Percentiles rank a stretch among this genome's conserved stretches.
Evolutionary conservation across 2,329 filamentous ascomycete species (phyloP).

Genomic region (Metarhizium anisopliae): DNA sequence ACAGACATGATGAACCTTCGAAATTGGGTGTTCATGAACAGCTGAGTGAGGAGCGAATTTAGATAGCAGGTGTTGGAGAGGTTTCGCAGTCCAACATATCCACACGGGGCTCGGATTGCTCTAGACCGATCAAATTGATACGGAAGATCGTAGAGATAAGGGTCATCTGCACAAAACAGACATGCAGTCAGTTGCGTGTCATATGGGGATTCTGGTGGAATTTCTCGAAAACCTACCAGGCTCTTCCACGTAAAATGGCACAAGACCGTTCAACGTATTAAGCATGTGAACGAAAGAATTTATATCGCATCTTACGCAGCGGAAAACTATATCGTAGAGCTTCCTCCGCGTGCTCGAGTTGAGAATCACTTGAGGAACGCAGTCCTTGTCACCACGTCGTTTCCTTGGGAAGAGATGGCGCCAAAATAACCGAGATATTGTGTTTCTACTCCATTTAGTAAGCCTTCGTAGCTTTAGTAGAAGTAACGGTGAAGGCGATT

Average conservation of each 20-base stretch:
- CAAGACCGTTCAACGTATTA: constrained; percentile 23
- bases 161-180: constrained; percentile 22
- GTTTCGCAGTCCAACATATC: constrained; percentile 85
- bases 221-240: constrained; percentile 20
- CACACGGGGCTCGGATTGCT: constrained; percentile 64
- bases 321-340: constrained; percentile 51
- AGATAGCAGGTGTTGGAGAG: constrained; percentile 95
- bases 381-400: constrained; percentile 8
- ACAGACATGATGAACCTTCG: constrained; percentile 70
- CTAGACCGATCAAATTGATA: constrained; percentile 56
- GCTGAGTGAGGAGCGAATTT: constrained; percentile 86
- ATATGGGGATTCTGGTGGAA: neutral
- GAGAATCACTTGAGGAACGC: constrained; percentile 35
- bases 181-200: neutral
- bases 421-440: constrained; percentile 42
- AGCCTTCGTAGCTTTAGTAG: neutral
- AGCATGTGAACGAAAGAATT: constrained; percentile 42
- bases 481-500: neutral
- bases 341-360: constrained; percentile 46
- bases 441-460: constrained; percentile 14
- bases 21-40: constrained; percentile 92
- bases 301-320: constrained; percentile 43
- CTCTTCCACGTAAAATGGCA: constrained; percentile 29
- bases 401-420: constrained; percentile 54
- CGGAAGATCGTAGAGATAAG: constrained; percentile 53